Evolutionary conservation across 371 early-diverging fungal species (phyloP).

Genomic region (Rhizopus stolonifer): DNA sequence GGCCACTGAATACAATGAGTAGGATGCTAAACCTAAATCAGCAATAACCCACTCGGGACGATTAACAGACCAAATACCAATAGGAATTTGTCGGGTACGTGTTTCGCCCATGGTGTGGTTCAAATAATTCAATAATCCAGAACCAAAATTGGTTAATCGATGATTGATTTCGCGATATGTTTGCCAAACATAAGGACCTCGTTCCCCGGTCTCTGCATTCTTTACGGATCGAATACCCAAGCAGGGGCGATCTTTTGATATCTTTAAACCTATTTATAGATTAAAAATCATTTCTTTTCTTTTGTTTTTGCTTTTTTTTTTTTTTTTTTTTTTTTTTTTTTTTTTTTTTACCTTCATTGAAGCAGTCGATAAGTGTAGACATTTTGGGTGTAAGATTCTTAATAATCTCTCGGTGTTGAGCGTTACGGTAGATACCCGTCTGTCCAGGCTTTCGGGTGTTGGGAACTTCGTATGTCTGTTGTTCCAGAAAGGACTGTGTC

Average conservation of each 20-base stretch:
- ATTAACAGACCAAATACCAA: conserved; percentile 81
- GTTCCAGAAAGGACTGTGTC: conserved; percentile 21
- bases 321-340: background rate
- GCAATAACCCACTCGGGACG: conserved; percentile 91
- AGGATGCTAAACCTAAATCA: conserved; percentile 63
- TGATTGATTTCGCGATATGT: conserved; percentile 69
- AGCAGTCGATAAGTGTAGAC: conserved; percentile 42
- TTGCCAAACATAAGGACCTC: conserved; percentile 78
- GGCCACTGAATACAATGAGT: conserved; percentile 77
- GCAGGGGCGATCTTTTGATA: conserved; percentile 43
- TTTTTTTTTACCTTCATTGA: conserved; percentile 32
- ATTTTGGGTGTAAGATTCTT: conserved; percentile 39
- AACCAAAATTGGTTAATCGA: conserved; percentile 72
- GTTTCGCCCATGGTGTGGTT: conserved; percentile 36
- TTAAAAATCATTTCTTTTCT: background rate
- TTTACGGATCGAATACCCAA: conserved; percentile 56
- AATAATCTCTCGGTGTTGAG: conserved; percentile 22
- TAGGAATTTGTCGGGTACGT: conserved; percentile 35
- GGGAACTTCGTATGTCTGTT: conserved; percentile 47
- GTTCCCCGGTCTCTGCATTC: conserved; percentile 50
- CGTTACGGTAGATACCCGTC: conserved; percentile 47
- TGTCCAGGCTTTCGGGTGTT: conserved; percentile 40
- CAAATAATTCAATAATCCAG: conserved; percentile 55
- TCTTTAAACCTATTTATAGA: conserved; percentile 25
- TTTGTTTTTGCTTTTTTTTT: background rate